phyloP scores from a whole-genome alignment of 2,329 filamentous ascomycete genomes.

The Neurospora sp. region DNA sequence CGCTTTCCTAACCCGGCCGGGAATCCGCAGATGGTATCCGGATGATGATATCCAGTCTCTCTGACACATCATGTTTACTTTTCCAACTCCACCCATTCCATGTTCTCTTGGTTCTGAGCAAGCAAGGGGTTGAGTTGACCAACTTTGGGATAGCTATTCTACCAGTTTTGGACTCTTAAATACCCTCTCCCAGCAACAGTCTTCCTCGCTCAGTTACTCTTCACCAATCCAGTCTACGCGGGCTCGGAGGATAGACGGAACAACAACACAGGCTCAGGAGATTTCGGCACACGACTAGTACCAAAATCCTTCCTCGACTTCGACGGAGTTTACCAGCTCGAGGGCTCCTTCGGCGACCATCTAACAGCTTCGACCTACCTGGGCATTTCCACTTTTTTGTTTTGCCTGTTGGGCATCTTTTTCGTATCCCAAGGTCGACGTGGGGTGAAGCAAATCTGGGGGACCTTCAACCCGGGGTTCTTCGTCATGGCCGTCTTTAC shows the following conservation, averaged over 20 bases:
- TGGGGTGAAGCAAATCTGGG: background rate
- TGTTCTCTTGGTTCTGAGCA: background rate
- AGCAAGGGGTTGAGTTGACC: background rate
- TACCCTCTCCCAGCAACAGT: background rate
- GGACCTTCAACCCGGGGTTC: background rate
- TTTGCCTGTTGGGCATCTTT: background rate
- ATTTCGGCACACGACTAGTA: background rate
- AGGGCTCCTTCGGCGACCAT: background rate
- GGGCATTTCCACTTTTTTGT: background rate
- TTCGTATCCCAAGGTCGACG: background rate
- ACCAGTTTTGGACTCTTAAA: background rate
- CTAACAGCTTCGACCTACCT: background rate
- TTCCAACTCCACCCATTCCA: background rate
- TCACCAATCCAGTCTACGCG: background rate
- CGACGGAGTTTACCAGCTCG: background rate
- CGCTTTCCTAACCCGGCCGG: background rate
- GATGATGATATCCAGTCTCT: background rate
- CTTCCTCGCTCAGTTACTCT: background rate
- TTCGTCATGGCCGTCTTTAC: constrained; percentile 9
- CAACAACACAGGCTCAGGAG: background rate
- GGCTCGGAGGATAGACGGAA: background rate
- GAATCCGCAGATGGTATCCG: background rate
- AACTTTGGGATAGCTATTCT: background rate
- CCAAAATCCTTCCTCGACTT: background rate
- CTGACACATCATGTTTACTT: background rate